Evolutionary conservation across 192 early-diverging fungal species (phyloP), one percentile per base, ranked within the genome.

Genomic region (Gryganskiella cystojenkinii): DNA sequence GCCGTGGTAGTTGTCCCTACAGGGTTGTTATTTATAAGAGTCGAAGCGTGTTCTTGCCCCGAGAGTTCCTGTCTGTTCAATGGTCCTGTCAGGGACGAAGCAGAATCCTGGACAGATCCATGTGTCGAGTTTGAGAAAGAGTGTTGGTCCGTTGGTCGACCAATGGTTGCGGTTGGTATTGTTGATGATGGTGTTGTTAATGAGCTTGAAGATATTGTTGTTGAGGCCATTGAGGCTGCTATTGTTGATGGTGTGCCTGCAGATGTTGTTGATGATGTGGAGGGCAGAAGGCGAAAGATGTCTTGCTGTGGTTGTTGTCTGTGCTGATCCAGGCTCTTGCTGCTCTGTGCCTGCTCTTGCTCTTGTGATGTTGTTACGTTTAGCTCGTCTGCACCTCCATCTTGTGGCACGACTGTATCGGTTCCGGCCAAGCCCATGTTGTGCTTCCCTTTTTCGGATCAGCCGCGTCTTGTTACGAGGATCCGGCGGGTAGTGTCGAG

Each of bases 151-250:
- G 10, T 30, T 4, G 4, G 10, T 28, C 15, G 34, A 20, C 72
- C 72, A 76, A 76, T 76, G 27, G 60, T 35, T n/a, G 54, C 0
- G 20, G 30, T 64, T 52, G 30, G 30, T 27, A 25, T 45, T 64
- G 35, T 14, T 15, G 9, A 3, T 45, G 45, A 5, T 74, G 49
- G 42, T 37, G 42, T 43, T n/a, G 31, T 33, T 56, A 5, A 6
- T 50, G 37, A 52, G 49, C 28, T 67, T 62, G 64, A 19, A n/a
- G n/a, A n/a, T 60, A 56, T 43, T 49, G 30, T 45, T 24, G 33
- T 50, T n/a, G 19, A 6, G 47, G 47, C 37, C 13, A 40, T 40
- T 40, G 37, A 5, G n/a, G n/a, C n/a, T n/a, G n/a, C n/a, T n/a
- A n/a, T 40, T 40, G 37, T 40, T 40, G 37, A n/a, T n/a, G n/a